phyloP scores from a whole-genome alignment of 2,329 filamentous ascomycete species.

The Colletotrichum karsti region DNA sequence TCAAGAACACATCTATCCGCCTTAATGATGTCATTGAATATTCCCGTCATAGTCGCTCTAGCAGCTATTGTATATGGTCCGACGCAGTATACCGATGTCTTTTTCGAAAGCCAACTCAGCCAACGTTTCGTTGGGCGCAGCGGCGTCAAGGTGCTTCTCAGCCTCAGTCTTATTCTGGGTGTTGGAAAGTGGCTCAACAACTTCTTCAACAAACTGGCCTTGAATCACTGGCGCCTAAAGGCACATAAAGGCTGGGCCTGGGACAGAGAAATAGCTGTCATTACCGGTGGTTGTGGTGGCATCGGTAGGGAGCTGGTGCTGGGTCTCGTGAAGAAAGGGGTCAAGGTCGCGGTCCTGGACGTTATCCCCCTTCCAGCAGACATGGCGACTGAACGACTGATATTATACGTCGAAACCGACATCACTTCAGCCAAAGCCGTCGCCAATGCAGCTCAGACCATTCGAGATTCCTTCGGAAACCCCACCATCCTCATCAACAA shows the following conservation, averaged over 20 bases:
- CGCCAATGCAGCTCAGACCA: neutral
- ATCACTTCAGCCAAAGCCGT: neutral
- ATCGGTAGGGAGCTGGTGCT: neutral
- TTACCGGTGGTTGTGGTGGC: neutral
- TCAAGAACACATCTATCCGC: too few relatives aligned
- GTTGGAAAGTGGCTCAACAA: neutral
- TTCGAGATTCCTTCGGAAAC: constrained; percentile 28
- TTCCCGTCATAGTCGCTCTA: neutral
- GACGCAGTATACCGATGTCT: neutral
- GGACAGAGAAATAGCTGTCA: neutral
- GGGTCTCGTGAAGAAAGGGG: neutral
- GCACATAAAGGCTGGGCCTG: neutral
- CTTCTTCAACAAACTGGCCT: neutral
- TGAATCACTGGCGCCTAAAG: neutral
- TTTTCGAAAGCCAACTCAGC: neutral
- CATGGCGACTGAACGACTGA: neutral
- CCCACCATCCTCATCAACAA: constrained; percentile 70
- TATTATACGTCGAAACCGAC: neutral
- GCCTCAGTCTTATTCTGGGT: neutral
- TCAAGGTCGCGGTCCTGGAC: neutral
- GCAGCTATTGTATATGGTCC: neutral
- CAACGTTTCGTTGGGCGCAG: neutral
- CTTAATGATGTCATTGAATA: neutral
- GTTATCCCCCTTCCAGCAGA: neutral
- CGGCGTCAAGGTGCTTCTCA: too few relatives aligned